phyloP scores from a whole-genome alignment of 2,329 filamentous ascomycete genomes.

The Thermomyces lanuginosus region DNA sequence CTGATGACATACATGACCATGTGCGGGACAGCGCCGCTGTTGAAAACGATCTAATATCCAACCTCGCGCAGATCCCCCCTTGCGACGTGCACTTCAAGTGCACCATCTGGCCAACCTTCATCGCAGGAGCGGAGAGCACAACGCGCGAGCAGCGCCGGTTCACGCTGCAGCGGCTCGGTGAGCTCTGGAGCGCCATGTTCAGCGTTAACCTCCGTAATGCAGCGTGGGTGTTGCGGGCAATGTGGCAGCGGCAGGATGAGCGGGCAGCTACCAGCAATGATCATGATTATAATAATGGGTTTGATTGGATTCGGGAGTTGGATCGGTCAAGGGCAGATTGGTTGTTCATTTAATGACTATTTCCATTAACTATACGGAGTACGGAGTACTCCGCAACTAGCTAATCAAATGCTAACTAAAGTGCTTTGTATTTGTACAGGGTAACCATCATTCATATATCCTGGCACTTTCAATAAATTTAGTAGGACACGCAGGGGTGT shows the following conservation, averaged over 20 bases:
- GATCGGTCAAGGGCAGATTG: constrained; percentile 25
- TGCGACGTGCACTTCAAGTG: constrained; percentile 27
- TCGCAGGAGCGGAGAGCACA: constrained; percentile 26
- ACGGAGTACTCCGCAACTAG: neutral
- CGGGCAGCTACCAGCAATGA: constrained; percentile 7
- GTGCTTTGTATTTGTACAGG: no score
- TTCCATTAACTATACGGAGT: neutral
- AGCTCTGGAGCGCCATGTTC: constrained; percentile 20
- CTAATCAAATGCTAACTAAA: constrained; percentile 1
- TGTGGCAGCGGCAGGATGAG: constrained; percentile 26
- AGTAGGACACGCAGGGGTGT: no score
- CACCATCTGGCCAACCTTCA: constrained; percentile 29
- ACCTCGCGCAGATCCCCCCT: constrained; percentile 20
- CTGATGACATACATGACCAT: neutral
- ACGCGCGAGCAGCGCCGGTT: constrained; percentile 16
- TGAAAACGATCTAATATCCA: constrained; percentile 18
- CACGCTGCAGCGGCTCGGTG: constrained; percentile 17
- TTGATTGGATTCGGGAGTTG: constrained; percentile 26
- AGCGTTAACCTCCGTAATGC: constrained; percentile 26
- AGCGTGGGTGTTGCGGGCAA: constrained; percentile 23
- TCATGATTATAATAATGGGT: constrained; percentile 14
- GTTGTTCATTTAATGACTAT: constrained; percentile 22
- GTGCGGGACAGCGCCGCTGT: constrained; percentile 13
- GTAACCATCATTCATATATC: neutral
- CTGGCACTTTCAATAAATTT: no score